phyloP scores from a whole-genome alignment of 23 red algal genomes.

The Gracilariopsis chorda region DNA sequence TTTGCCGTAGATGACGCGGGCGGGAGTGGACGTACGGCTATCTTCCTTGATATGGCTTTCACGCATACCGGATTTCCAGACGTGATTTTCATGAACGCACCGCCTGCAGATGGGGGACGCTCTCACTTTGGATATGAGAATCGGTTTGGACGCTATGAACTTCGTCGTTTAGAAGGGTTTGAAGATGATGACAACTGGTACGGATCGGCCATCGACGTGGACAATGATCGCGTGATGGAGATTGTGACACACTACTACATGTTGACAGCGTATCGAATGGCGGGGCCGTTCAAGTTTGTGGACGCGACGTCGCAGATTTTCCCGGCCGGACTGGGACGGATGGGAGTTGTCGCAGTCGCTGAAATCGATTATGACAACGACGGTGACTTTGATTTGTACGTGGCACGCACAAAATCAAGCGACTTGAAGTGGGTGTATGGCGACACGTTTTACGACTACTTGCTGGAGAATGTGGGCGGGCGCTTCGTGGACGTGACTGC shows the following conservation, averaged over 20 bases:
- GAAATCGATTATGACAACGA: slow-evolving; percentile 76
- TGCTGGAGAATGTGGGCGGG: slow-evolving; percentile 33
- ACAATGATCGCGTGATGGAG: slow-evolving; percentile 54
- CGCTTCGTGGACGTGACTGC: slow-evolving; percentile 31
- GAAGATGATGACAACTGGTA: neutral
- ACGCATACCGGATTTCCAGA: neutral
- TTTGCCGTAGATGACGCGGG: neutral
- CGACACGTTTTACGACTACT: slow-evolving; percentile 21
- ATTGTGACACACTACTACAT: slow-evolving; percentile 14
- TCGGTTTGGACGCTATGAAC: neutral
- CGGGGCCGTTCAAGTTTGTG: neutral
- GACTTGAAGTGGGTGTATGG: slow-evolving; percentile 31
- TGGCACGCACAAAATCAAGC: slow-evolving; percentile 34
- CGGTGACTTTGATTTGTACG: slow-evolving; percentile 61
- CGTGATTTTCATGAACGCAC: neutral
- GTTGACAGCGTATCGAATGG: neutral
- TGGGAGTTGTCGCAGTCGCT: slow-evolving; percentile 16
- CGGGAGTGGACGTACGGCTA: neutral
- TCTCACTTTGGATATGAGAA: slow-evolving; percentile 1
- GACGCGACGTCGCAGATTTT: slow-evolving; percentile 16
- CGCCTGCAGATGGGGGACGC: neutral
- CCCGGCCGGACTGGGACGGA: neutral
- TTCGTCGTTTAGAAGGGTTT: neutral
- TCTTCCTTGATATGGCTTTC: slow-evolving; percentile 18
- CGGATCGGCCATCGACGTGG: slow-evolving; percentile 16